These are phyloP conservation scores for Phaeomoniella chlamydospora DNA, from an alignment of 2,329 filamentous ascomycete species.

Conservation along the genomic window DNA sequence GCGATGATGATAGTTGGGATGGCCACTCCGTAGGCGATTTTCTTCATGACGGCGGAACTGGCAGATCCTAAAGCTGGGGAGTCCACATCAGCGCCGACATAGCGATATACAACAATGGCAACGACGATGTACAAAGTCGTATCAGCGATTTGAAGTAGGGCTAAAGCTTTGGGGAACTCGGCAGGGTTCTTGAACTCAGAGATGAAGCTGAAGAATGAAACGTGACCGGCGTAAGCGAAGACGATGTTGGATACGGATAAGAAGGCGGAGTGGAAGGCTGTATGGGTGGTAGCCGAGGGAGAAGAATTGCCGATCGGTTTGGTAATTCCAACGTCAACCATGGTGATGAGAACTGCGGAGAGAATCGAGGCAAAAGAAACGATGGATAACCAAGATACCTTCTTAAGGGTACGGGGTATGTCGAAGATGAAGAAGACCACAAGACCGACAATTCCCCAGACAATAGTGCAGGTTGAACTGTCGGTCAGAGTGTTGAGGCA, in stretches of 20 bases:
- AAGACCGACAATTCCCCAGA: constrained; percentile 47
- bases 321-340: constrained; percentile 47
- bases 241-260: constrained; percentile 54
- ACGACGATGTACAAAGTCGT: constrained; percentile 50
- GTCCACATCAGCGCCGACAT: constrained; percentile 44
- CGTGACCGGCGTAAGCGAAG: constrained; percentile 40
- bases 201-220: constrained; percentile 38
- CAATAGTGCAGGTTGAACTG: constrained; percentile 48
- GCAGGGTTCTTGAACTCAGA: constrained; percentile 47
- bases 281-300: constrained; percentile 21
- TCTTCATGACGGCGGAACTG: constrained; percentile 35
- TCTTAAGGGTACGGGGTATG: constrained; percentile 47
- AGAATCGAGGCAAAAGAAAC: constrained; percentile 51
- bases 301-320: constrained; percentile 21
- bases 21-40: constrained; percentile 54
- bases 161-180: constrained; percentile 49
- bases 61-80: constrained; percentile 55
- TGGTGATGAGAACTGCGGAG: constrained; percentile 48
- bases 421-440: constrained; percentile 44
- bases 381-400: constrained; percentile 48
- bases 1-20: constrained; percentile 58
- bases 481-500: constrained; percentile 51
- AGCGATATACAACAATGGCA: constrained; percentile 54
- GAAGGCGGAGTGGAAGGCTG: constrained; percentile 41
- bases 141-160: constrained; percentile 44